Percentiles rank a stretch among this genome's conserved stretches.
These are phyloP conservation scores for Pseudodiploospora longispora DNA, from an alignment of 2,329 filamentous ascomycete genomes.

Conservation along the genomic window DNA sequence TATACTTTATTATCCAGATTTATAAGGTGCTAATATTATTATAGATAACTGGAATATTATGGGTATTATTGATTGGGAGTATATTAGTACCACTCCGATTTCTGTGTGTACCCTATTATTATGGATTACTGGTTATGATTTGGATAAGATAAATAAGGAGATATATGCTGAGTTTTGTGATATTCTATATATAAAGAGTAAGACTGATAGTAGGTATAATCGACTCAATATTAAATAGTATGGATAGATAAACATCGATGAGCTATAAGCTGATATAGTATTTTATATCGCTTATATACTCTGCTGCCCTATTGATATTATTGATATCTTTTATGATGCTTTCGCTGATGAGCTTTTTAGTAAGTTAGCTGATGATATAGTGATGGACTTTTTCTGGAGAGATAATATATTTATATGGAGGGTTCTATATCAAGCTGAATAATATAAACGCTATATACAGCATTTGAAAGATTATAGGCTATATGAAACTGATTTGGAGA, in stretches of 20 bases:
- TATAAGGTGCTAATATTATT: constrained; percentile 16
- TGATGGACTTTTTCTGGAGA: no score
- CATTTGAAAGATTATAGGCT: constrained; percentile 7
- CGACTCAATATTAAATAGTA: constrained; percentile 5
- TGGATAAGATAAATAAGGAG: no score
- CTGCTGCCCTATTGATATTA: constrained; percentile 5
- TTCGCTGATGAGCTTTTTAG: no score
- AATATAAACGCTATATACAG: constrained; percentile 9
- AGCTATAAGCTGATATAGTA: no score
- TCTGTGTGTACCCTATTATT: constrained; percentile 11
- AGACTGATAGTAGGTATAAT: constrained; percentile 1
- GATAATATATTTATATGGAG: not conserved
- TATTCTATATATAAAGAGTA: constrained; percentile 2
- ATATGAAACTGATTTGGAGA: no score
- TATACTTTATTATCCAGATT: constrained; percentile 10
- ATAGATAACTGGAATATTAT: constrained; percentile 14
- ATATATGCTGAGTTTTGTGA: constrained; percentile 6
- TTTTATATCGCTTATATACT: constrained; percentile 7
- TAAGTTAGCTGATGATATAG: no score
- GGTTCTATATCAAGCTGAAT: constrained; percentile 5
- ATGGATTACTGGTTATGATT: constrained; percentile 11
- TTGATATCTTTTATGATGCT: constrained; percentile 8
- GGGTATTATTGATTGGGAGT: constrained; percentile 20
- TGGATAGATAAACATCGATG: not conserved
- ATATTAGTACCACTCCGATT: constrained; percentile 9